Percentiles rank a stretch among this genome's conserved stretches.
phyloP scores from a whole-genome alignment of 257 asterid species.

The Petunia secreta region DNA sequence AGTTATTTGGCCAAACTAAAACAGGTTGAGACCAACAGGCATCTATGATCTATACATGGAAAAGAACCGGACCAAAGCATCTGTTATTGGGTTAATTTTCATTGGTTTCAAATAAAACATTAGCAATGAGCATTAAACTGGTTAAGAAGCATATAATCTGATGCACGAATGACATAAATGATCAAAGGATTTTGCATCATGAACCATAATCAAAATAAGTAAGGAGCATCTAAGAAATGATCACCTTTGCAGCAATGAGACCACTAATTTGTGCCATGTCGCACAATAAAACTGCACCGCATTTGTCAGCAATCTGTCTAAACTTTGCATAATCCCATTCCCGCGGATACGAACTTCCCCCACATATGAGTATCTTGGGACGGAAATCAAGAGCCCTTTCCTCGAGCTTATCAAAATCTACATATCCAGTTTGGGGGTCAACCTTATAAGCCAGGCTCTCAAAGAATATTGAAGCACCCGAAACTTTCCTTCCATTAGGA shows the following conservation, averaged over 20 bases:
- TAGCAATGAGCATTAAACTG: background rate
- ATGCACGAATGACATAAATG: constrained; percentile 11
- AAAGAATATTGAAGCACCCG: constrained; percentile 87
- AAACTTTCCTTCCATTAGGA: constrained; percentile 94
- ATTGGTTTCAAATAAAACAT: constrained; percentile 2
- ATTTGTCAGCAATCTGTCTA: constrained; percentile 79
- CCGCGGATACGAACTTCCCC: constrained; percentile 89
- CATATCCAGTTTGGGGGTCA: constrained; percentile 74
- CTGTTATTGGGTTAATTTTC: background rate
- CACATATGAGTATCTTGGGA: constrained; percentile 89
- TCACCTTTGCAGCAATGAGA: constrained; percentile 89
- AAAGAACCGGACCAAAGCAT: background rate
- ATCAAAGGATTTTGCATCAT: background rate
- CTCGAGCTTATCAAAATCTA: constrained; percentile 84
- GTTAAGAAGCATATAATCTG: background rate
- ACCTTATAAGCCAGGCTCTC: constrained; percentile 83
- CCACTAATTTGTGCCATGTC: constrained; percentile 97
- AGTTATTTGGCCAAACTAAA: constrained; percentile 10
- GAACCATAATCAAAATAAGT: background rate
- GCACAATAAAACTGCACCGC: constrained; percentile 84
- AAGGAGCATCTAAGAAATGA: constrained; percentile 1
- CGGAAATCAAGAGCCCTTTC: constrained; percentile 89
- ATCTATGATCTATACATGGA: background rate
- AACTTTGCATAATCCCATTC: constrained; percentile 88
- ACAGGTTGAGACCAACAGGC: constrained; percentile 1